Conservation (phyloP, 1,284 basidiomycete genomes). For the Boletus mariae region DNA sequence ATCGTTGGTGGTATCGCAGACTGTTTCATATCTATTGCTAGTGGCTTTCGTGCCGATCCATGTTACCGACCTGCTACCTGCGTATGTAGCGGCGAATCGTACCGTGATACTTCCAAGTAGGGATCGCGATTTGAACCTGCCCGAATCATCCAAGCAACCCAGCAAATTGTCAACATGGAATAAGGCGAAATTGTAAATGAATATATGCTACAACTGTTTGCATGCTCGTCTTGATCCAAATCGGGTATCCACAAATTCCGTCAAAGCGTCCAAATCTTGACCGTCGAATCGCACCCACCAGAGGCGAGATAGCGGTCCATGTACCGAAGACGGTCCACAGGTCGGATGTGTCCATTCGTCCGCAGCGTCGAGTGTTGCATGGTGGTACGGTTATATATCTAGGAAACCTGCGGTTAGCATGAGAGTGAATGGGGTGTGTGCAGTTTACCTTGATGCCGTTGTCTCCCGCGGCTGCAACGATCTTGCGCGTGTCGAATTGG, state of each 20-base stretch:
- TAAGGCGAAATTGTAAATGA: slow-evolving; percentile 11
- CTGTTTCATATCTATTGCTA: too few species aligned
- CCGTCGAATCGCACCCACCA: slow-evolving; percentile 82
- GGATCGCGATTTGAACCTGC: background rate
- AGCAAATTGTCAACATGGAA: background rate
- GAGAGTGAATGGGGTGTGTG: background rate
- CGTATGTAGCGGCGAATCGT: too few species aligned
- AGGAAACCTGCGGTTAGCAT: slow-evolving; percentile 4
- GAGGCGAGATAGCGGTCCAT: slow-evolving; percentile 96
- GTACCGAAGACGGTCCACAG: slow-evolving; percentile 88
- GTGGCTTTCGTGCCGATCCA: too few species aligned
- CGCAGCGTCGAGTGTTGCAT: slow-evolving; percentile 81
- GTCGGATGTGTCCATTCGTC: slow-evolving; percentile 90
- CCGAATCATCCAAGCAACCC: background rate
- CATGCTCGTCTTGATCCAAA: slow-evolving; percentile 20
- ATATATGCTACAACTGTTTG: slow-evolving; percentile 23
- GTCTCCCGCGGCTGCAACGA: slow-evolving; percentile 91
- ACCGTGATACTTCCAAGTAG: background rate
- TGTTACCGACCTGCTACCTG: too few species aligned
- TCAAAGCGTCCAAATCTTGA: slow-evolving; percentile 92
- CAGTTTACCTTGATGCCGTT: slow-evolving; percentile 81
- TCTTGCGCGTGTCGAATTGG: slow-evolving; percentile 94
- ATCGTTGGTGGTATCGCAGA: too few species aligned
- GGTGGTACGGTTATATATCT: slow-evolving; percentile 96
- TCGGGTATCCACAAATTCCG: slow-evolving; percentile 16